These are phyloP conservation scores for Amoebophrya sp. DNA, from an alignment of 169 alveolate species.

Conservation along the genomic window DNA sequence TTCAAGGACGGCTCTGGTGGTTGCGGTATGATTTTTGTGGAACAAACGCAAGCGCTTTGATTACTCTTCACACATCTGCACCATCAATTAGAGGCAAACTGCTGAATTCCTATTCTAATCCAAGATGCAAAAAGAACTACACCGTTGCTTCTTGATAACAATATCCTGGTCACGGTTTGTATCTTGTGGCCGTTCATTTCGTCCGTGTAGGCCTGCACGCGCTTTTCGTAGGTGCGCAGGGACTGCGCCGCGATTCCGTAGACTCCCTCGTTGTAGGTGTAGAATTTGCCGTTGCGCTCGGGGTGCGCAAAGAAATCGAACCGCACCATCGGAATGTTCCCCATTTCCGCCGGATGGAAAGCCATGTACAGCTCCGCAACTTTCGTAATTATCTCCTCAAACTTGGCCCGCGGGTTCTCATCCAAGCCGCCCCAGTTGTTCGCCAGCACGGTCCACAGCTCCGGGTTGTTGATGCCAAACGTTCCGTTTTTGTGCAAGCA, in stretches of 20 bases:
- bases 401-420: neutral
- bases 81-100: no score
- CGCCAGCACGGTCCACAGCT: constrained; percentile 12
- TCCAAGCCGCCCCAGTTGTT: neutral
- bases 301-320: constrained; percentile 16
- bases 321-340: neutral
- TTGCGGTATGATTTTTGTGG: no score
- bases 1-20: no score
- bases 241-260: neutral
- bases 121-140: no score
- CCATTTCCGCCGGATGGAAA: neutral
- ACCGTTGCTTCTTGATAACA: neutral
- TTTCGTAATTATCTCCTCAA: neutral
- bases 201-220: neutral
- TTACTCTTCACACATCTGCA: no score
- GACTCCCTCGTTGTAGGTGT: neutral
- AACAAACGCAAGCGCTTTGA: no score
- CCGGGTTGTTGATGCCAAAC: neutral
- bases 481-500: neutral
- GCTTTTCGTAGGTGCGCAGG: neutral
- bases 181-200: neutral
- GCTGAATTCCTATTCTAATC: no score
- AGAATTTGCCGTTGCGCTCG: neutral
- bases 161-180: neutral
- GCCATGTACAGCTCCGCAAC: neutral